phyloP scores from a whole-genome alignment of 108 stramenopile species.

The Cyclotella sp. region DNA sequence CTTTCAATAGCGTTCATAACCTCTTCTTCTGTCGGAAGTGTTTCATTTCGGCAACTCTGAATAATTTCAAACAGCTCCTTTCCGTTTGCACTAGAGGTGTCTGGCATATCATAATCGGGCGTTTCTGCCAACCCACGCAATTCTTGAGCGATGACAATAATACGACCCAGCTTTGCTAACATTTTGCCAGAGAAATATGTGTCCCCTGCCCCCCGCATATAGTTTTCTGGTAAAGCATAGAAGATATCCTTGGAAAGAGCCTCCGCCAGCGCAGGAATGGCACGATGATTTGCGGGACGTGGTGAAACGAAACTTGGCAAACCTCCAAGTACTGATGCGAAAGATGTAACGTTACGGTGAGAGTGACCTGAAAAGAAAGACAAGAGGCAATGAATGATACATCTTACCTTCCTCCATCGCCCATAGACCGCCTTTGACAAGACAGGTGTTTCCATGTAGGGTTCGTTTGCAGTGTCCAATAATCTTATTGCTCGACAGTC shows the following conservation, averaged over 20 bases:
- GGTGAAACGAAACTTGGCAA: slow-evolving; percentile 71
- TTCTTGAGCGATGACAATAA: slow-evolving; percentile 85
- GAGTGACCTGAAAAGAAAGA: background rate
- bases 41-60: slow-evolving; percentile 49
- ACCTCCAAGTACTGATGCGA: slow-evolving; percentile 26
- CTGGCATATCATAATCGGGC: slow-evolving; percentile 11
- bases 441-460: slow-evolving; percentile 48
- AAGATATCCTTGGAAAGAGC: slow-evolving; percentile 62
- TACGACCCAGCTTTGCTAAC: slow-evolving; percentile 89
- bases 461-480: slow-evolving; percentile 29
- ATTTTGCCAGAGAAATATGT: slow-evolving; percentile 96
- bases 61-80: slow-evolving; percentile 42
- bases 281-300: slow-evolving; percentile 57
- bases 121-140: slow-evolving; percentile 60
- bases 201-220: slow-evolving; percentile 88
- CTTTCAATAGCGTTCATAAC: slow-evolving; percentile 54
- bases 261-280: slow-evolving; percentile 52
- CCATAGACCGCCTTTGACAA: slow-evolving; percentile 36
- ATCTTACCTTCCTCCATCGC: slow-evolving; percentile 38
- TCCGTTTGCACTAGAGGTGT: slow-evolving; percentile 20
- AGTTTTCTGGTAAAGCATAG: slow-evolving; percentile 77
- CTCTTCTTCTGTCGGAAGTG: slow-evolving; percentile 59
- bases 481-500: slow-evolving; percentile 37
- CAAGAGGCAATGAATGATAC: background rate
- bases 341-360: background rate